Base-by-base conservation (phyloP, 2,329 filamentous ascomycete genomes). In the Verticillium nubilum region DNA sequence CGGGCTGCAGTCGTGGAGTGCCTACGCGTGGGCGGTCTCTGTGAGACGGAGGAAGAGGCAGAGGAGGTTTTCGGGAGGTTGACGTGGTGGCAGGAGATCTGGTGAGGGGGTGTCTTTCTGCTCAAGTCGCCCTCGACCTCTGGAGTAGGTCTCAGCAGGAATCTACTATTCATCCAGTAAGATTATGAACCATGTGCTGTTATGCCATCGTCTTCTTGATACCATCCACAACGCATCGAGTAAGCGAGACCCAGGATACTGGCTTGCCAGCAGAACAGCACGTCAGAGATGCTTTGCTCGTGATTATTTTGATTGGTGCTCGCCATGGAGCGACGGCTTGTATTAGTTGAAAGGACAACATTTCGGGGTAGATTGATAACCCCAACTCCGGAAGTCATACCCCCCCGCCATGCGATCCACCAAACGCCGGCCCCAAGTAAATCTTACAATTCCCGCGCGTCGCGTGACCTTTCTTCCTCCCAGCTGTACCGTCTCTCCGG, bases 41-140 rank as follows among this genome's bases (percentile, higher is more conserved):
- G 63, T 3, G 66, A 67, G 3, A 67, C 74, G 31, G 63, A 64
- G n/a, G 74, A 74, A 28, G 66, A 70, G 58, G 77, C 79, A 1
- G 76, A 78, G 65, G 67, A 63, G 58, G 64, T 69, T 31, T 69
- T 78, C 55, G 67, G 69, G 1, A 67, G 65, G 6, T 63, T 77
- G 52, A 76, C 72, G 7, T 80, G 79, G 70, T 85, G 83, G 80
- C 81, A 86, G 69, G 84, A 86, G 69, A 84, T 84, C 27, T 86
- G 84, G 83, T 86, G 67, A 42, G 17, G 15, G 2, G 9, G 29
- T 31, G 4, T n/a, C n/a, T 42, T n/a, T n/a, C 17, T 5, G 15
- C 35, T 42, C n/a, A n/a, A n/a, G 9, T 31, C 28, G 5, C 12
- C 28, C 28, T 31, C 12, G 5, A 31, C 28, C 28, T 31, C 28